Evolutionary conservation across 2,329 filamentous ascomycete species (phyloP).

Genomic region (Annulohypoxylon truncatum): DNA sequence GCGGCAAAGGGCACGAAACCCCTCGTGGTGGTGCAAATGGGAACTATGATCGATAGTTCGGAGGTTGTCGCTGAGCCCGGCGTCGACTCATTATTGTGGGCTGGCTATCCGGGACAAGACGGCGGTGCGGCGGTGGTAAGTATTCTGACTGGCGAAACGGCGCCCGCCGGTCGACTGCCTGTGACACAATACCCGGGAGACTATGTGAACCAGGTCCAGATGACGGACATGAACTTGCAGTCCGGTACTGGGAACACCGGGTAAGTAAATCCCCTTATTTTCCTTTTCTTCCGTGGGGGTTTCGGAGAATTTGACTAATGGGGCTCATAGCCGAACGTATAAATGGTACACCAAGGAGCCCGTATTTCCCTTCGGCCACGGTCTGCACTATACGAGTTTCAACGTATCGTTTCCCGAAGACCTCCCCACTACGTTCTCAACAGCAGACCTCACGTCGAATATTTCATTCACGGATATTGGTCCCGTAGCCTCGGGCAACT

Average conservation of each 20-base stretch:
- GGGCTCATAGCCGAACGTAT: conserved; percentile 59
- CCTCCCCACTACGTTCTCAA: conserved; percentile 45
- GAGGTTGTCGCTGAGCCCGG: conserved; percentile 60
- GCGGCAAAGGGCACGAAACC: conserved; percentile 57
- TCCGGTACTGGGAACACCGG: conserved; percentile 60
- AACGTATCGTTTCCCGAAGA: conserved; percentile 39
- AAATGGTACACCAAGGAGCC: conserved; percentile 66
- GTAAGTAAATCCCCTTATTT: conserved; percentile 26
- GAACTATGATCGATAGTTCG: conserved; percentile 61
- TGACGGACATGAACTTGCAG: conserved; percentile 67
- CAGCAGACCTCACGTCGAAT: conserved; percentile 33
- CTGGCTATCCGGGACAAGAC: conserved; percentile 69
- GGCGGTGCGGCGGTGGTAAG: conserved; percentile 67
- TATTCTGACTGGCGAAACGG: conserved; percentile 61
- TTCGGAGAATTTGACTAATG: background rate
- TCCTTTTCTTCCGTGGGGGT: background rate
- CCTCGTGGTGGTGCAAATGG: conserved; percentile 63
- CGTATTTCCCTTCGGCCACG: conserved; percentile 65
- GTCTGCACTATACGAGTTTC: conserved; percentile 70
- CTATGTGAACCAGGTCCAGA: conserved; percentile 62
- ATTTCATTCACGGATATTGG: conserved; percentile 31
- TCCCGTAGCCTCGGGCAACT: conserved; percentile 50
- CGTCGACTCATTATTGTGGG: conserved; percentile 66
- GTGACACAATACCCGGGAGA: conserved; percentile 66
- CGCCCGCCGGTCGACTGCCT: conserved; percentile 66